A percentile compares a stretch with the other conserved stretches of the same genome.
phyloP scores from a whole-genome alignment of 148 eudicot genomes.

The Pharnaceum exiguum region DNA sequence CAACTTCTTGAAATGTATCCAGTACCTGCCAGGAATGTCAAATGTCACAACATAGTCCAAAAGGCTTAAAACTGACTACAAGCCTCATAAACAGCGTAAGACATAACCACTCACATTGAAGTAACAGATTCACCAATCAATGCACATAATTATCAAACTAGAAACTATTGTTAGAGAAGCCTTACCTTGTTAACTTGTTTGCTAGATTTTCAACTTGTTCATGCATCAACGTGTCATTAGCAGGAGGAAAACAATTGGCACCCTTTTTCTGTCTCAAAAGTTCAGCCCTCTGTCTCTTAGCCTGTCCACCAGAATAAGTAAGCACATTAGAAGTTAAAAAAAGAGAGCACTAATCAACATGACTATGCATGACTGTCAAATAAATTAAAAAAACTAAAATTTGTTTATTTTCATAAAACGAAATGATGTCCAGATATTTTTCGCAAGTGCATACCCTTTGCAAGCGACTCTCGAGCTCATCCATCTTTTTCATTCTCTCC shows the following conservation, averaged over 20 bases:
- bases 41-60: not conserved
- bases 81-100: not conserved
- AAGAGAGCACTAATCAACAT: too few relatives aligned
- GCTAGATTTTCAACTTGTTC: conserved; percentile 63
- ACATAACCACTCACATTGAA: too few relatives aligned
- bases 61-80: not conserved
- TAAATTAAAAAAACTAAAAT: too few relatives aligned
- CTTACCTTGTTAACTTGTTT: conserved; percentile 53
- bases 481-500: conserved; percentile 70
- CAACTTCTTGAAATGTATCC: conserved; percentile 57
- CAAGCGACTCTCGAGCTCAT: conserved; percentile 64
- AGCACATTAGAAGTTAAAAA: too few relatives aligned
- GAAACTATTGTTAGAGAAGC: not conserved
- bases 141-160: not conserved
- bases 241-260: conserved; percentile 25
- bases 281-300: conserved; percentile 89
- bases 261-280: conserved; percentile 61
- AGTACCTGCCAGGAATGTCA: conserved; percentile 42
- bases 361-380: too few relatives aligned
- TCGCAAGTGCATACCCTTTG: conserved; percentile 73
- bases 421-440: too few relatives aligned
- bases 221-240: conserved; percentile 29
- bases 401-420: too few relatives aligned
- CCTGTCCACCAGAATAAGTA: conserved; percentile 39
- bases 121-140: not conserved